Percentiles rank a stretch among this genome's conserved stretches.
phyloP scores from a whole-genome alignment of 2,329 filamentous ascomycete species.

The Penicillium brasilianum region DNA sequence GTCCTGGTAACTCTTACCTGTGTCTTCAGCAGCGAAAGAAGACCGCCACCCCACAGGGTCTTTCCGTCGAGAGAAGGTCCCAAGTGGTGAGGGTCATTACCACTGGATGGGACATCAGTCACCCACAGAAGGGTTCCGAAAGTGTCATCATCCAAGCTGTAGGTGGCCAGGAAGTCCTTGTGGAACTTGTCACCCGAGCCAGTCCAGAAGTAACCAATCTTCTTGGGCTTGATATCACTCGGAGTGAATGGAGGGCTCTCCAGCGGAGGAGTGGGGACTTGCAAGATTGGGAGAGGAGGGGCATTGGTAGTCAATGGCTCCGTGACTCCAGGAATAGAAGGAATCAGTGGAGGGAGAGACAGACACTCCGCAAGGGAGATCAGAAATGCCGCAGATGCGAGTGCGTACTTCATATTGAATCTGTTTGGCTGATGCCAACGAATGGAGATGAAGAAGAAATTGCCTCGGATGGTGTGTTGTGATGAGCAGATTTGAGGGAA shows the following conservation, averaged over 20 bases:
- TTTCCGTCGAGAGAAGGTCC: conserved; percentile 62
- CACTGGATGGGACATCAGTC: conserved; percentile 63
- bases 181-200: conserved; percentile 65
- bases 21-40: conserved; percentile 64
- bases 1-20: conserved; percentile 34
- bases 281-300: conserved; percentile 63
- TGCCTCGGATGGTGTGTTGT: background rate
- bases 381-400: conserved; percentile 24
- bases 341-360: conserved; percentile 61
- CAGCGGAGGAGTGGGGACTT: conserved; percentile 64
- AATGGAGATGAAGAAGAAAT: background rate
- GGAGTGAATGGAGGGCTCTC: conserved; percentile 58
- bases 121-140: conserved; percentile 65
- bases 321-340: conserved; percentile 63
- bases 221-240: conserved; percentile 66
- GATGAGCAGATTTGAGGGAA: conserved; percentile 28
- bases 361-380: conserved; percentile 29
- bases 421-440: background rate
- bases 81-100: conserved; percentile 66
- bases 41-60: conserved; percentile 62
- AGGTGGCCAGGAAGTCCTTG: conserved; percentile 63
- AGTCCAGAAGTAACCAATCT: conserved; percentile 70
- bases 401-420: conserved; percentile 26
- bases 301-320: conserved; percentile 58
- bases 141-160: conserved; percentile 65